Evolutionary conservation across 2,329 filamentous ascomycete species (phyloP).

Genomic region (Ophiostoma tasmaniense): DNA sequence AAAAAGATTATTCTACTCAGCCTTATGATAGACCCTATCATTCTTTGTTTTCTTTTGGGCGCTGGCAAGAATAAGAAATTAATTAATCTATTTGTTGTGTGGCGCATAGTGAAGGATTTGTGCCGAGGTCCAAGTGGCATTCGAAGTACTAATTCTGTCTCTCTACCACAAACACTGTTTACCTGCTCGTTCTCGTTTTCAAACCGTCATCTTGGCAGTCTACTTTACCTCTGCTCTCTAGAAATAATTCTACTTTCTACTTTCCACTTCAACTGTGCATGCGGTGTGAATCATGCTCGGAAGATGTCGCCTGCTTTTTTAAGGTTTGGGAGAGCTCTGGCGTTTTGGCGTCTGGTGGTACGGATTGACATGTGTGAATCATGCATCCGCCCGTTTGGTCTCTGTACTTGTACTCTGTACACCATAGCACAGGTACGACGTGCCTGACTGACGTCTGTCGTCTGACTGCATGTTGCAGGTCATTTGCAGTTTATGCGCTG

Average conservation of each 20-base stretch:
- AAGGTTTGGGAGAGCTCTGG: background rate
- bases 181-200: background rate
- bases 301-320: background rate
- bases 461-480: background rate
- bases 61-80: background rate
- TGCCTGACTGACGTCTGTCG: background rate
- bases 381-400: background rate
- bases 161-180: no score
- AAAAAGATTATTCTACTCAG: background rate
- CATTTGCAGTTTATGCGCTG: background rate
- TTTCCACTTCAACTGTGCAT: background rate
- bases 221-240: background rate
- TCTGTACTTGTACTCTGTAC: background rate
- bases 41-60: background rate
- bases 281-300: background rate
- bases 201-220: background rate
- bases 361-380: slow-evolving; percentile 4
- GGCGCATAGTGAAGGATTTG: background rate
- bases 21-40: background rate
- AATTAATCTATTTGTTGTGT: background rate
- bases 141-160: background rate
- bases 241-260: background rate
- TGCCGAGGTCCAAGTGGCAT: background rate
- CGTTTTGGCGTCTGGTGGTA: background rate
- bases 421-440: background rate